Percentiles rank a stretch among this genome's conserved stretches.
Evolutionary conservation across 2,329 filamentous ascomycete species (phyloP).

Genomic region (Cercospora sp.): DNA sequence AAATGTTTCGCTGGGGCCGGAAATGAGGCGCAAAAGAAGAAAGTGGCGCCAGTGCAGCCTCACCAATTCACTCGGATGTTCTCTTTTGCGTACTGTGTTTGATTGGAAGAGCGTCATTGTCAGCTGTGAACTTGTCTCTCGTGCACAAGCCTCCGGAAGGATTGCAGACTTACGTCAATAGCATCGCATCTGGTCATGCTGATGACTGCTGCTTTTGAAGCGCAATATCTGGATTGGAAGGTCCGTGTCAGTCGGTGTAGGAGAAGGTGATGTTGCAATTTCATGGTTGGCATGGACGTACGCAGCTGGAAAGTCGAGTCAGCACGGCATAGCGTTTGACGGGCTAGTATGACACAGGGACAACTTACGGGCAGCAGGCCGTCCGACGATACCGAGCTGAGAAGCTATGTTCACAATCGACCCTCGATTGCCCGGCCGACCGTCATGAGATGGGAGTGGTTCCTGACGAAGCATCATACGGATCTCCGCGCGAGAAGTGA

Average conservation of each 20-base stretch:
- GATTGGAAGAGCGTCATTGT: neutral
- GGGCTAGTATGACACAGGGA: neutral
- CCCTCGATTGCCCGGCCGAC: conserved; percentile 44
- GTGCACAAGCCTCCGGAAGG: neutral
- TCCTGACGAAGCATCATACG: conserved; percentile 50
- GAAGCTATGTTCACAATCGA: conserved; percentile 51
- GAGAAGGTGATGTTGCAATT: conserved; percentile 39
- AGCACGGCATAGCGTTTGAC: conserved; percentile 1
- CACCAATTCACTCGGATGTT: conserved; percentile 48
- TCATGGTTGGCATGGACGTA: conserved; percentile 1
- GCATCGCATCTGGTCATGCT: conserved; percentile 52
- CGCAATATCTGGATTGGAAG: conserved; percentile 41
- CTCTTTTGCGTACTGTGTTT: conserved; percentile 49
- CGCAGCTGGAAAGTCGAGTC: neutral
- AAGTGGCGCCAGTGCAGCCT: conserved; percentile 5
- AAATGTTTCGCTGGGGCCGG: neutral
- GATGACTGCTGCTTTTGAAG: conserved; percentile 51
- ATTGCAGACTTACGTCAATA: conserved; percentile 44
- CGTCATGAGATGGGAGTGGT: conserved; percentile 47
- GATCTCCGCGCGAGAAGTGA: conserved; percentile 48
- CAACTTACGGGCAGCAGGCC: conserved; percentile 46
- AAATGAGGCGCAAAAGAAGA: neutral
- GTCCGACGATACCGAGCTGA: conserved; percentile 47
- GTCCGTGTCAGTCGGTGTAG: neutral
- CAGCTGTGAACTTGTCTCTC: conserved; percentile 9